These are phyloP conservation scores for Arthrobotrys sinensis DNA, from an alignment of 2,329 filamentous ascomycete species.

Conservation along the genomic window DNA sequence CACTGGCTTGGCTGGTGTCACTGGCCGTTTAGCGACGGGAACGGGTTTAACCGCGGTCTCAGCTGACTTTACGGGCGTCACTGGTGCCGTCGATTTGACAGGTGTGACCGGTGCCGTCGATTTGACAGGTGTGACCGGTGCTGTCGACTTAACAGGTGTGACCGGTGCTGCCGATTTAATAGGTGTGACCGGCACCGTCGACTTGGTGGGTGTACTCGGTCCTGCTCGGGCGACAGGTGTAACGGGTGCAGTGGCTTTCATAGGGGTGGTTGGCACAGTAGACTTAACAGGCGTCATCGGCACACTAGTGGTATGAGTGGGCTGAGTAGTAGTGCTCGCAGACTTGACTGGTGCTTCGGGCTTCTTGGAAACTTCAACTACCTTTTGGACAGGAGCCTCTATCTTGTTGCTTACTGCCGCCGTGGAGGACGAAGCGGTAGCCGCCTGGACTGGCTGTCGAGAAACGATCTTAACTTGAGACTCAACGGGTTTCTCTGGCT, in stretches of 20 bases:
- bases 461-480: slow-evolving; percentile 59
- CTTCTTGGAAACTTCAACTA: slow-evolving; percentile 4
- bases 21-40: not conserved
- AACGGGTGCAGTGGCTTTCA: not conserved
- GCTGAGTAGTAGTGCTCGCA: not conserved
- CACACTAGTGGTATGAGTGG: not conserved
- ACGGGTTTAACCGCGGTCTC: not conserved
- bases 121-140: slow-evolving; percentile 21
- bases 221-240: not conserved
- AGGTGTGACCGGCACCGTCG: not conserved
- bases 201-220: not conserved
- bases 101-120: not conserved
- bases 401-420: not conserved
- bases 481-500: slow-evolving; percentile 53
- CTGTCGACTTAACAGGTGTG: slow-evolving; percentile 13
- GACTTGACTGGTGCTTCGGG: not conserved
- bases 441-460: slow-evolving; percentile 20
- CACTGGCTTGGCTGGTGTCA: not conserved
- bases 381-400: slow-evolving; percentile 12
- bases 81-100: slow-evolving; percentile 1
- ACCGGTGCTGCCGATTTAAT: not conserved
- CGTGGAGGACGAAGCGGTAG: slow-evolving; percentile 35
- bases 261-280: not conserved
- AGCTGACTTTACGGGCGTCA: slow-evolving; percentile 12
- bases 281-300: slow-evolving; percentile 13